These are phyloP conservation scores for Rhizopus arrhizus DNA, from an alignment of 371 early-diverging fungal species.

Conservation along the genomic window DNA sequence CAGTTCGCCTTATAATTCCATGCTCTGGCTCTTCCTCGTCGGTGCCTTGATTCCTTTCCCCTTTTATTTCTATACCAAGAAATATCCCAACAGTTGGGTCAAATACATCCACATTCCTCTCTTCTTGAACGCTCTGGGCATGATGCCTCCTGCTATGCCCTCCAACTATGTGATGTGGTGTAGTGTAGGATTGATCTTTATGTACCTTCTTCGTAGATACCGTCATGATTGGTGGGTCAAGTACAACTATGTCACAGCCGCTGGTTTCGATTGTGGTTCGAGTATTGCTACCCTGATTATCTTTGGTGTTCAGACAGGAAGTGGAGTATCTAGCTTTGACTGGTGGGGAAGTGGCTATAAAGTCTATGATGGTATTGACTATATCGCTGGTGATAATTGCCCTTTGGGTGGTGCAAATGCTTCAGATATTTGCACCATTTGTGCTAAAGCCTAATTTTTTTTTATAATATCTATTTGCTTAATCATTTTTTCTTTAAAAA, in stretches of 20 bases:
- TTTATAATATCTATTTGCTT: too few relatives aligned
- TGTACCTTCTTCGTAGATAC: conserved; percentile 59
- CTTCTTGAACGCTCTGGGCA: conserved; percentile 66
- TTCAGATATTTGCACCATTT: conserved; percentile 59
- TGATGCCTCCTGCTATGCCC: conserved; percentile 70
- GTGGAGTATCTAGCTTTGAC: conserved; percentile 20
- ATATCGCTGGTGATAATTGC: conserved; percentile 35
- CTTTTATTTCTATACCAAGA: conserved; percentile 52
- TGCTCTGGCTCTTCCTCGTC: conserved; percentile 64
- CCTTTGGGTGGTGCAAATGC: conserved; percentile 31
- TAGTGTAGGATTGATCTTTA: conserved; percentile 65
- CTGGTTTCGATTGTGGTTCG: conserved; percentile 74
- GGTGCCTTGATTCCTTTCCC: conserved; percentile 69
- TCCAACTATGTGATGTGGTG: conserved; percentile 67
- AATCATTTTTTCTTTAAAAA: too few relatives aligned
- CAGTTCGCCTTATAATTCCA: conserved; percentile 54
- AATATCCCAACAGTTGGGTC: conserved; percentile 57
- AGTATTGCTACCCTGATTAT: conserved; percentile 55
- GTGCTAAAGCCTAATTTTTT: background rate
- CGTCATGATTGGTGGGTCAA: conserved; percentile 66
- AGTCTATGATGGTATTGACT: background rate
- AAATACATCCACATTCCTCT: conserved; percentile 67
- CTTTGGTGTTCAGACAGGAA: conserved; percentile 44
- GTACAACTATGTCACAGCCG: conserved; percentile 76
- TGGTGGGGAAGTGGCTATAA: conserved; percentile 50